phyloP scores from a whole-genome alignment of 2,329 filamentous ascomycete species.

The Epicoccum sorghinum region DNA sequence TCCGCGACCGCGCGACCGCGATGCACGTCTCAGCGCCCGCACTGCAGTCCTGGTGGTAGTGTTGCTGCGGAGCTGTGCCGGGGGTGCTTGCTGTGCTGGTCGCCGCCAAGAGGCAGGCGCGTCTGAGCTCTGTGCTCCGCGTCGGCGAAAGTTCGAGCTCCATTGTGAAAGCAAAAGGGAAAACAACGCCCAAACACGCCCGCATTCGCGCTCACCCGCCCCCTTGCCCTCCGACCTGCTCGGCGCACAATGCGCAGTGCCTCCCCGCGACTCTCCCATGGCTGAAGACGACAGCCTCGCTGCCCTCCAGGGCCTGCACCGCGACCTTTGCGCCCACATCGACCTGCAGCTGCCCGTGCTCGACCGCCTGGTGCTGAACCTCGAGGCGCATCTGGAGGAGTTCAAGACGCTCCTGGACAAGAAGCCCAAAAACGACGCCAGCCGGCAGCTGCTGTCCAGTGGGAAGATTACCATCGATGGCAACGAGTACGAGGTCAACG shows the following conservation, averaged over 20 bases:
- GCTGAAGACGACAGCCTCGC: slow-evolving; percentile 75
- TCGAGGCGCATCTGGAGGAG: slow-evolving; percentile 70
- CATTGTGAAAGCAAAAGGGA: slow-evolving; percentile 17
- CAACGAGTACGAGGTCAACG: slow-evolving; percentile 79
- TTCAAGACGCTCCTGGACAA: slow-evolving; percentile 78
- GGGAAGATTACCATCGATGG: slow-evolving; percentile 77
- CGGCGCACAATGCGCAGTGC: slow-evolving; percentile 41
- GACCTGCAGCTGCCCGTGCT: slow-evolving; percentile 73
- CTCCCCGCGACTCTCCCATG: slow-evolving; percentile 58
- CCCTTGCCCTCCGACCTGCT: slow-evolving; percentile 7
- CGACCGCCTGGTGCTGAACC: slow-evolving; percentile 69
- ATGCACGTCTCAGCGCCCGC: not conserved
- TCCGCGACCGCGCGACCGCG: slow-evolving; percentile 16
- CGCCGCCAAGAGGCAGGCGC: slow-evolving; percentile 22
- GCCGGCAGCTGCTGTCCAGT: slow-evolving; percentile 60
- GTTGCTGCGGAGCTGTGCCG: slow-evolving; percentile 27
- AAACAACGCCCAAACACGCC: slow-evolving; percentile 32
- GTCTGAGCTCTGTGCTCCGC: slow-evolving; percentile 34
- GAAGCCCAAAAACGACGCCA: slow-evolving; percentile 73
- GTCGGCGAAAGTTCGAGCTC: slow-evolving; percentile 34
- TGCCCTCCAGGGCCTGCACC: slow-evolving; percentile 81
- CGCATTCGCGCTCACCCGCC: slow-evolving; percentile 4
- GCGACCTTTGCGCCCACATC: slow-evolving; percentile 78
- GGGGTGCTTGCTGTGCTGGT: slow-evolving; percentile 17
- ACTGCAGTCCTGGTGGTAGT: slow-evolving; percentile 4